Evolutionary conservation across 345 rosid genomes (phyloP).

Genomic region (Melaleuca quinquenervia): DNA sequence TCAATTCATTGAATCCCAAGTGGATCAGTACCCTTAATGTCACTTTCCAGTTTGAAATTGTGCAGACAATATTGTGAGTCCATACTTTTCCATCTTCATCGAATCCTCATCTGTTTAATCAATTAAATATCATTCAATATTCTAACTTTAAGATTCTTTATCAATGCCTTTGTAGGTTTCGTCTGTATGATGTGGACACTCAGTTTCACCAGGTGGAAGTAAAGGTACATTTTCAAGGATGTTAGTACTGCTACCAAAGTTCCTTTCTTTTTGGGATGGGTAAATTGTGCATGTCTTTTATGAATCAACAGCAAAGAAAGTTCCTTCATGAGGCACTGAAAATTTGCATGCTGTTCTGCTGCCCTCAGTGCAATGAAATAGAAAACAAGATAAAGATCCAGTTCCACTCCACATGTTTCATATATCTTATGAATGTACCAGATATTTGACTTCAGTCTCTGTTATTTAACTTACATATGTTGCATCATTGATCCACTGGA

Average conservation of each 20-base stretch:
- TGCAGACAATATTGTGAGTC: constrained; percentile 77
- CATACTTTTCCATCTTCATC: background rate
- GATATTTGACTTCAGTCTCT: background rate
- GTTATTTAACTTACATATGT: background rate
- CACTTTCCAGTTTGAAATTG: constrained; percentile 60
- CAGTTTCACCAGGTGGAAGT: constrained; percentile 59
- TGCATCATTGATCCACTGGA: background rate
- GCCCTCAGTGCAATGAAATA: background rate
- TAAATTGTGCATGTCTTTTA: background rate
- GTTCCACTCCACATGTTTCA: background rate
- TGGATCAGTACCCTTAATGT: constrained; percentile 52
- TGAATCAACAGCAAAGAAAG: background rate
- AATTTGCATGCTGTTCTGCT: background rate
- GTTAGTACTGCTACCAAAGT: background rate
- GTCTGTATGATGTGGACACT: constrained; percentile 69
- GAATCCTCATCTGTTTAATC: background rate
- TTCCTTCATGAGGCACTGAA: background rate
- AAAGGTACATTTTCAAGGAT: constrained; percentile 34
- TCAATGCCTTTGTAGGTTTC: constrained; percentile 37
- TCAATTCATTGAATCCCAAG: constrained; percentile 68
- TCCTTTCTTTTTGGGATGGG: background rate
- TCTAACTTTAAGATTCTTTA: constrained; percentile 8
- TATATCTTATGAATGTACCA: background rate
- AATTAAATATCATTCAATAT: background rate
- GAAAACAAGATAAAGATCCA: background rate